Evolutionary conservation across 208 protist species (phyloP).

Genomic region (Crithidia thermophila): DNA sequence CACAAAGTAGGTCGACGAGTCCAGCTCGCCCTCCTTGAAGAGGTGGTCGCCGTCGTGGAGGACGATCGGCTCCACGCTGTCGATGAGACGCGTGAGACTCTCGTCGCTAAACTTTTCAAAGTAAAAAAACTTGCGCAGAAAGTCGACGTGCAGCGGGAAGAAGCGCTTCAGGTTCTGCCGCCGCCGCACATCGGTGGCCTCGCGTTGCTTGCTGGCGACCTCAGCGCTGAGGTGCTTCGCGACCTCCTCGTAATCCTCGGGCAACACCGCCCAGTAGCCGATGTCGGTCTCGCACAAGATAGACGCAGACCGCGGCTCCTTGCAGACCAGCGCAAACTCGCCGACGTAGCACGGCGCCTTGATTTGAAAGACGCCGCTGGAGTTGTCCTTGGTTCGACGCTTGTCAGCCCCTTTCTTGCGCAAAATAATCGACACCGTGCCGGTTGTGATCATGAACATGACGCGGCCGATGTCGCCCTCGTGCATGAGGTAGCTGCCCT

Average conservation of each 20-base stretch:
- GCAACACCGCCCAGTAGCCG: slow-evolving; percentile 76
- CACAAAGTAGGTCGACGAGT: slow-evolving; percentile 87
- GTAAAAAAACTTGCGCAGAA: slow-evolving; percentile 79
- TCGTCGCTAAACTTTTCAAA: slow-evolving; percentile 75
- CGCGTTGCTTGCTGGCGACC: slow-evolving; percentile 78
- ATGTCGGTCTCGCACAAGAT: slow-evolving; percentile 88
- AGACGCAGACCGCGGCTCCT: slow-evolving; percentile 84
- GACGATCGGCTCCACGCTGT: slow-evolving; percentile 80
- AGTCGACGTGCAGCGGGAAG: slow-evolving; percentile 75
- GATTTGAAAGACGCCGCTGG: slow-evolving; percentile 66
- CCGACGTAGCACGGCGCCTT: slow-evolving; percentile 87
- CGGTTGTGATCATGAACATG: slow-evolving; percentile 90
- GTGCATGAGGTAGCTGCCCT: slow-evolving; percentile 84
- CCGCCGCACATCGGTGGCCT: slow-evolving; percentile 84
- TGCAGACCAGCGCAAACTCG: slow-evolving; percentile 90
- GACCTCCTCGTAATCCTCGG: slow-evolving; percentile 86
- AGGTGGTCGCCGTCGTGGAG: slow-evolving; percentile 82
- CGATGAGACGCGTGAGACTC: slow-evolving; percentile 59
- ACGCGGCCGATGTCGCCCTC: slow-evolving; percentile 86
- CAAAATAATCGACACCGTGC: slow-evolving; percentile 69
- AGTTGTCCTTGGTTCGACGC: slow-evolving; percentile 76
- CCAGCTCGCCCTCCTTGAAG: slow-evolving; percentile 57
- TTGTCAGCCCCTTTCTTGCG: slow-evolving; percentile 74
- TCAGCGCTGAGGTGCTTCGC: slow-evolving; percentile 67
- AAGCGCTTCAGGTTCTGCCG: slow-evolving; percentile 83